Evolutionary conservation across 768 basidiomycete species (phyloP).

Genomic region (Rhizopogon salebrosus): DNA sequence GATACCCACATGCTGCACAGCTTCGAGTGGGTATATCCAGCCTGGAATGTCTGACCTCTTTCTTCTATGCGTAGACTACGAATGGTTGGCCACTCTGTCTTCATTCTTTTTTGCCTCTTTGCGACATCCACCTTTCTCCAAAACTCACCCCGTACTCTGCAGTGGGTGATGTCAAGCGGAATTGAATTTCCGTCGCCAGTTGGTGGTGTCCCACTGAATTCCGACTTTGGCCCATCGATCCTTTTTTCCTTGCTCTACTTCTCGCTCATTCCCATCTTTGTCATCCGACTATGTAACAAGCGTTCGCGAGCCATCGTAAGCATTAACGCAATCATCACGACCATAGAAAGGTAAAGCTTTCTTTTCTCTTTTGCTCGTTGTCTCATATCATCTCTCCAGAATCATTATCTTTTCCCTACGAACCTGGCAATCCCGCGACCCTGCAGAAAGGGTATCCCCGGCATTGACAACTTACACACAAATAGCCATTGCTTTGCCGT

Average conservation of each 20-base stretch:
- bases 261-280: constrained; percentile 29
- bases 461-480: constrained; percentile 15
- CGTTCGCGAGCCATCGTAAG: constrained; percentile 33
- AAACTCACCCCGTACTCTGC: neutral
- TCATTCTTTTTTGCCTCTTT: neutral
- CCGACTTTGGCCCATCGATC: constrained; percentile 39
- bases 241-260: constrained; percentile 36
- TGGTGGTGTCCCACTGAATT: constrained; percentile 34
- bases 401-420: constrained; percentile 16
- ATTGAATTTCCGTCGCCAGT: constrained; percentile 37
- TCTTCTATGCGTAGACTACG: neutral
- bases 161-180: constrained; percentile 3
- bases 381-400: constrained; percentile 4
- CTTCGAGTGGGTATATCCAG: neutral
- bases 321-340: constrained; percentile 27
- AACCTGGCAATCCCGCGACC: constrained; percentile 13
- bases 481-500: constrained; percentile 16
- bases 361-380: too few species aligned
- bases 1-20: constrained; percentile 4
- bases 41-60: neutral
- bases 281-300: constrained; percentile 29
- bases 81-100: neutral
- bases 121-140: neutral
- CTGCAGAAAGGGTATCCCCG: constrained; percentile 7
- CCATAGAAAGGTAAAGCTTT: constrained; percentile 32